These are phyloP conservation scores for Luvunga scandens DNA, from an alignment of 345 rosid species.

Conservation along the genomic window DNA sequence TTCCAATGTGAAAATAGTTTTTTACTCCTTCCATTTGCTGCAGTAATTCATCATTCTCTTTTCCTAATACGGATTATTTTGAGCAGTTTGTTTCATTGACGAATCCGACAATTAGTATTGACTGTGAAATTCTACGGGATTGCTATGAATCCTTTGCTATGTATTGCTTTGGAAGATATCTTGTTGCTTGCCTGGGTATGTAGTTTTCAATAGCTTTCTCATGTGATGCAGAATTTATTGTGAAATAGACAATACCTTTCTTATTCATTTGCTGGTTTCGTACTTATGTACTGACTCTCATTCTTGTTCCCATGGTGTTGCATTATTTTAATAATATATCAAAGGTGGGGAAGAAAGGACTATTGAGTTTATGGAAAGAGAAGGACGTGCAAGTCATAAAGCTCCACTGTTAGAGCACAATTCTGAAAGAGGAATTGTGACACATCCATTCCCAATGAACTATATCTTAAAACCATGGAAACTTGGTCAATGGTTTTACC, in stretches of 20 bases:
- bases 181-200: conserved; percentile 95
- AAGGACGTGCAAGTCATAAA: conserved; percentile 62
- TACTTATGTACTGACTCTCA: neutral
- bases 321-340: conserved; percentile 5
- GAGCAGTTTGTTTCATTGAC: conserved; percentile 84
- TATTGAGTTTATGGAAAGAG: conserved; percentile 86
- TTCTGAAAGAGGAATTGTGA: conserved; percentile 58
- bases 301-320: neutral
- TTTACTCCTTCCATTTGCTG: neutral
- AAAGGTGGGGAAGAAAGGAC: conserved; percentile 94
- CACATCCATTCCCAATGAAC: conserved; percentile 94
- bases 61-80: conserved; percentile 15
- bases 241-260: conserved; percentile 1
- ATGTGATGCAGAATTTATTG: neutral
- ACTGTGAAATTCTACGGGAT: conserved; percentile 87
- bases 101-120: conserved; percentile 86
- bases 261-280: neutral
- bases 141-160: conserved; percentile 99
- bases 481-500: conserved; percentile 96
- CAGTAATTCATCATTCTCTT: neutral
- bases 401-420: conserved; percentile 61
- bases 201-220: conserved; percentile 16
- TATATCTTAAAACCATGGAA: conserved; percentile 76
- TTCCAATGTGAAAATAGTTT: neutral
- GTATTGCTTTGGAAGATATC: conserved; percentile 99